A percentile compares a stretch with the other conserved stretches of the same genome.
These are phyloP conservation scores for Leishmania tropica DNA, from an alignment of 208 protist species.

Conservation along the genomic window DNA sequence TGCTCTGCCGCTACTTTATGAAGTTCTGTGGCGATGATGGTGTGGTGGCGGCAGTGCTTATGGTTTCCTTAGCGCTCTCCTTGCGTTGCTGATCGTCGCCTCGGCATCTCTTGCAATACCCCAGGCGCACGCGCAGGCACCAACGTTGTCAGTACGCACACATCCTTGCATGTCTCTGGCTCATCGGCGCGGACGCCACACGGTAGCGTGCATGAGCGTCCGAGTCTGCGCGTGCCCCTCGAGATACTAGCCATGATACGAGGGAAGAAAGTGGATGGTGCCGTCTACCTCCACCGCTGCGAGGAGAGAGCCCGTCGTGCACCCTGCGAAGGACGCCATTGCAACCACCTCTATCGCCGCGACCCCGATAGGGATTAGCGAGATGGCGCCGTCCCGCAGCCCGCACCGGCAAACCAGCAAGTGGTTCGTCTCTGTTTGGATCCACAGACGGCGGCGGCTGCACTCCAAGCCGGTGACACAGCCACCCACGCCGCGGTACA, in stretches of 20 bases:
- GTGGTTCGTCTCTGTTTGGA: conserved; percentile 76
- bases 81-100: not conserved
- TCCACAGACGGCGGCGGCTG: conserved; percentile 66
- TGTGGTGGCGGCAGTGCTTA: not conserved
- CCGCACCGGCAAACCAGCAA: conserved; percentile 76
- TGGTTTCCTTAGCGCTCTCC: not conserved
- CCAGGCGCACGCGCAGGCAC: not conserved
- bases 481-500: conserved; percentile 74
- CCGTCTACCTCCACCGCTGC: conserved; percentile 68
- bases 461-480: conserved; percentile 50
- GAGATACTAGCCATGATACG: conserved; percentile 54
- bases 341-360: conserved; percentile 48
- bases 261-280: conserved; percentile 59
- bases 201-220: not conserved
- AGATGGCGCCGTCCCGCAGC: conserved; percentile 30
- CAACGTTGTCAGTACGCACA: not conserved
- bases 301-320: conserved; percentile 64
- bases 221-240: not conserved
- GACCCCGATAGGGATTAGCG: conserved; percentile 72
- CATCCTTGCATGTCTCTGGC: not conserved
- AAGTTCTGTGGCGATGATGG: not conserved
- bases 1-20: not conserved
- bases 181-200: not conserved
- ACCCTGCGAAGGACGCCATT: conserved; percentile 56
- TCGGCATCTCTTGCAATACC: not conserved